A percentile compares a stretch with the other conserved stretches of the same genome.
These are phyloP conservation scores for Fusarium coffeatum DNA, from an alignment of 2,329 filamentous ascomycete genomes.

Conservation along the genomic window DNA sequence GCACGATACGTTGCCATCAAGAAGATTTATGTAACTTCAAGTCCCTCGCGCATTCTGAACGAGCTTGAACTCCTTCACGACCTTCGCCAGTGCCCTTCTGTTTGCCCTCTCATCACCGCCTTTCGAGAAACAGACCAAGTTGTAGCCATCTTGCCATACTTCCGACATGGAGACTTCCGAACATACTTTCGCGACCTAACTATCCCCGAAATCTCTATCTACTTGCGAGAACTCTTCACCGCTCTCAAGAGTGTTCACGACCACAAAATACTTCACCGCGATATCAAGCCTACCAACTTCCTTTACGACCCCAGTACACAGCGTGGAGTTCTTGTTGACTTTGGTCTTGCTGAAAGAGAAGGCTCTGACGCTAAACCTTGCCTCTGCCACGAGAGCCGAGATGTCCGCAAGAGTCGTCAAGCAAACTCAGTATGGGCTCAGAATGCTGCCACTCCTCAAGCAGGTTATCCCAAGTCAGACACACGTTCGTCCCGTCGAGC, in stretches of 20 bases:
- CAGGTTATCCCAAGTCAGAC: slow-evolving; percentile 89
- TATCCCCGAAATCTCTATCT: slow-evolving; percentile 86
- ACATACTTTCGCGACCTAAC: slow-evolving; percentile 94
- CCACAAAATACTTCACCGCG: slow-evolving; percentile 87
- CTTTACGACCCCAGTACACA: slow-evolving; percentile 85
- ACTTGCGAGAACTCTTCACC: slow-evolving; percentile 88
- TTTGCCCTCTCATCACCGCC: slow-evolving; percentile 97
- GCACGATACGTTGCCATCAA: slow-evolving; percentile 94
- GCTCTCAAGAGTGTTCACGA: slow-evolving; percentile 86
- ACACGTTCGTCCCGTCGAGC: slow-evolving; percentile 87
- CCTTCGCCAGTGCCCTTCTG: slow-evolving; percentile 81
- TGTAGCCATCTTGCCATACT: slow-evolving; percentile 93
- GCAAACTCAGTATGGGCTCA: slow-evolving; percentile 69
- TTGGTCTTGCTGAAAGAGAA: slow-evolving; percentile 91
- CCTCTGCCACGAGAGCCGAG: slow-evolving; percentile 76
- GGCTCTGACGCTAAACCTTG: slow-evolving; percentile 83
- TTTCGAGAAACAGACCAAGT: slow-evolving; percentile 96
- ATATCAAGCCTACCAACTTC: slow-evolving; percentile 98
- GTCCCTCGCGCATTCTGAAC: slow-evolving; percentile 91
- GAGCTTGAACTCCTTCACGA: slow-evolving; percentile 94
- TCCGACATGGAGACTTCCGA: slow-evolving; percentile 93
- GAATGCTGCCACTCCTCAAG: slow-evolving; percentile 61
- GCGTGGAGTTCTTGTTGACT: slow-evolving; percentile 95
- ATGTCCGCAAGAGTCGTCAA: slow-evolving; percentile 70
- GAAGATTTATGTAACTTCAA: slow-evolving; percentile 99